Percentiles rank a stretch among this genome's conserved stretches.
These are phyloP conservation scores for Protomyces gravidus DNA, from an alignment of 1,139 yeast species.

Conservation along the genomic window DNA sequence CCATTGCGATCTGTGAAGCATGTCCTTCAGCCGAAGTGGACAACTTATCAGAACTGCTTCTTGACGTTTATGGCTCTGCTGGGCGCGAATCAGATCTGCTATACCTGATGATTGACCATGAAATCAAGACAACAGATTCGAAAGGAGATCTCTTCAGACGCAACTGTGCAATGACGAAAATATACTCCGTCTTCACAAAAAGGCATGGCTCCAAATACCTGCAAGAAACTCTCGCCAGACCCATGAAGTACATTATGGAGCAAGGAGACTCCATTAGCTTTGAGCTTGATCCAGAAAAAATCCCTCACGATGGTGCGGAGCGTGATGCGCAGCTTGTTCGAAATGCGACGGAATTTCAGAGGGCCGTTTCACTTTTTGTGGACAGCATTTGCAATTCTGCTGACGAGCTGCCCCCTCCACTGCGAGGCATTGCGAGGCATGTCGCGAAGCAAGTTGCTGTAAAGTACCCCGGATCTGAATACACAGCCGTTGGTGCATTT, in stretches of 20 bases:
- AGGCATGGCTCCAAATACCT: slow-evolving; percentile 5
- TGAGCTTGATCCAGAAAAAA: slow-evolving; percentile 8
- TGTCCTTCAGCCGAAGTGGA: slow-evolving; percentile 12
- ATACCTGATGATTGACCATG: slow-evolving; percentile 5
- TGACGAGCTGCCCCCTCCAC: neutral
- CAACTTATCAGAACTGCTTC: slow-evolving; percentile 7
- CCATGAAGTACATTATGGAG: neutral
- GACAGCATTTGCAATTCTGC: slow-evolving; percentile 15
- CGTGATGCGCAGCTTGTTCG: neutral
- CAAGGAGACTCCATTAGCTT: slow-evolving; percentile 5
- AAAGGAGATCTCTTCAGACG: slow-evolving; percentile 20
- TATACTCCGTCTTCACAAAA: slow-evolving; percentile 4
- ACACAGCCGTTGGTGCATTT: slow-evolving; percentile 11
- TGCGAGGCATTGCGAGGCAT: neutral
- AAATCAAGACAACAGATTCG: slow-evolving; percentile 6
- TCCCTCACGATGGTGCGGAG: neutral
- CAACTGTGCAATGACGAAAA: slow-evolving; percentile 11
- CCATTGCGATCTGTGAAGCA: neutral
- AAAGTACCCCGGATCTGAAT: slow-evolving; percentile 14
- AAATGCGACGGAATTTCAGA: slow-evolving; percentile 1
- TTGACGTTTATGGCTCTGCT: neutral
- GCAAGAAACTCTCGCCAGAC: neutral
- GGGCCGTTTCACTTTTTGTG: slow-evolving; percentile 9
- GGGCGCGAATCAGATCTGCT: slow-evolving; percentile 3
- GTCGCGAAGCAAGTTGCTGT: slow-evolving; percentile 5